These are phyloP conservation scores for Botrytis hyacinthi DNA, from an alignment of 2,329 filamentous ascomycete species.

Conservation along the genomic window DNA sequence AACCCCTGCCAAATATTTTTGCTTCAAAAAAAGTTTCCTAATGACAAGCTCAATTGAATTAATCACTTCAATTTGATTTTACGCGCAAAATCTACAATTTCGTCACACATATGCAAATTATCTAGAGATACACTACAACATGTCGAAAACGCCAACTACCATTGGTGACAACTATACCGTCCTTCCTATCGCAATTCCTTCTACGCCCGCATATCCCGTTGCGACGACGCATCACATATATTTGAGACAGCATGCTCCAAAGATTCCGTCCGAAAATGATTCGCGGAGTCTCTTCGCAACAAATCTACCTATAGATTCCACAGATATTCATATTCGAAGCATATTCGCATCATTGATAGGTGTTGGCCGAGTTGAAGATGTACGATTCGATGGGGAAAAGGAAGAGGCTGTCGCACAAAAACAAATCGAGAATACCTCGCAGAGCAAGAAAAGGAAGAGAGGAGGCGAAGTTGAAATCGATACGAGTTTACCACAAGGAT, in stretches of 20 bases:
- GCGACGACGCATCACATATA: slow-evolving; percentile 79
- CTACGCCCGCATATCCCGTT: slow-evolving; percentile 58
- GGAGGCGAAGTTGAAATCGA: slow-evolving; percentile 53
- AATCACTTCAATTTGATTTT: neutral
- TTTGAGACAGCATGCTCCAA: slow-evolving; percentile 78
- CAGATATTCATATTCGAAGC: slow-evolving; percentile 70
- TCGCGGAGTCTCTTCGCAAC: slow-evolving; percentile 83
- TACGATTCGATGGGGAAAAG: slow-evolving; percentile 68
- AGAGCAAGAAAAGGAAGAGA: slow-evolving; percentile 52
- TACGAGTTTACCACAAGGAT: slow-evolving; percentile 68
- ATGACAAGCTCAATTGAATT: slow-evolving; percentile 13
- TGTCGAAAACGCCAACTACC: slow-evolving; percentile 28
- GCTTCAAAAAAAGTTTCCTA: slow-evolving; percentile 20
- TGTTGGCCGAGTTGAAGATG: slow-evolving; percentile 72
- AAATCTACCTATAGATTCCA: slow-evolving; percentile 83
- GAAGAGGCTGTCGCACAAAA: slow-evolving; percentile 34
- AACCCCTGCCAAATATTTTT: slow-evolving; percentile 28
- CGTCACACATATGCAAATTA: neutral
- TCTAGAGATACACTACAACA: slow-evolving; percentile 13
- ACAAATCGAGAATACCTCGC: slow-evolving; percentile 35
- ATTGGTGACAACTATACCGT: slow-evolving; percentile 33
- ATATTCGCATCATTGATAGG: slow-evolving; percentile 74
- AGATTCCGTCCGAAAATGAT: slow-evolving; percentile 70
- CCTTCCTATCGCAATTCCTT: slow-evolving; percentile 36
- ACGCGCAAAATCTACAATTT: neutral